Conservation (phyloP, 2,329 filamentous ascomycete species). For the Camillea tinctor region DNA sequence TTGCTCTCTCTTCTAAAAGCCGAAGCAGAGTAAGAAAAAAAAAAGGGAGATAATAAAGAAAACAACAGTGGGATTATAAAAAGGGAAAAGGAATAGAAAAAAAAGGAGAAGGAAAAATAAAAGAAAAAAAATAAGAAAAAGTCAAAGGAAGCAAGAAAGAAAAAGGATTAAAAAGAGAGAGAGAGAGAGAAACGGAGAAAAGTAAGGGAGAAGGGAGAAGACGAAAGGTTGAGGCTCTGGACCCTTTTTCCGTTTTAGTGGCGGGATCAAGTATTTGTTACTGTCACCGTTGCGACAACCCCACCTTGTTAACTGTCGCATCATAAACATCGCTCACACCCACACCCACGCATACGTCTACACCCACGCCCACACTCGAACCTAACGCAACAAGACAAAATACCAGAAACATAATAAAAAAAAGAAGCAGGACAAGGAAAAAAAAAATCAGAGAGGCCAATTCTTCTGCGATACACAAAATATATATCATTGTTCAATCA, state of each 20-base stretch:
- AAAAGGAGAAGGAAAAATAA: neutral
- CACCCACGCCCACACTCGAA: neutral
- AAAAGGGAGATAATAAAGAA: too few relatives aligned
- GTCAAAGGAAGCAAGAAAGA: neutral
- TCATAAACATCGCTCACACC: conserved; percentile 19
- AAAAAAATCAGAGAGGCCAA: neutral
- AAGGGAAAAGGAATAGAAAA: too few relatives aligned
- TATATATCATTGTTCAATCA: neutral
- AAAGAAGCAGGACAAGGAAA: too few relatives aligned
- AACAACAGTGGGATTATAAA: too few relatives aligned
- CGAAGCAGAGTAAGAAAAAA: too few relatives aligned
- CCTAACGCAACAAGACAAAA: neutral
- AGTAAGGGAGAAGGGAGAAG: neutral
- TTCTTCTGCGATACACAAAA: neutral
- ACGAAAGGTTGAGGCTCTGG: conserved; percentile 10
- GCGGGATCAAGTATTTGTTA: conserved; percentile 4
- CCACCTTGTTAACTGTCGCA: conserved; percentile 21
- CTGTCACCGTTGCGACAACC: conserved; percentile 10
- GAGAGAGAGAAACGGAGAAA: neutral
- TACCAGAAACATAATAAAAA: too few relatives aligned
- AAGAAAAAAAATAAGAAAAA: neutral
- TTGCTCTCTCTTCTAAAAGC: too few relatives aligned
- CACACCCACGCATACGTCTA: neutral
- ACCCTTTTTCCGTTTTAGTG: neutral
- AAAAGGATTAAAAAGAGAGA: neutral